phyloP scores from a whole-genome alignment of 768 basidiomycete species.

The Lactarius akahatsu region DNA sequence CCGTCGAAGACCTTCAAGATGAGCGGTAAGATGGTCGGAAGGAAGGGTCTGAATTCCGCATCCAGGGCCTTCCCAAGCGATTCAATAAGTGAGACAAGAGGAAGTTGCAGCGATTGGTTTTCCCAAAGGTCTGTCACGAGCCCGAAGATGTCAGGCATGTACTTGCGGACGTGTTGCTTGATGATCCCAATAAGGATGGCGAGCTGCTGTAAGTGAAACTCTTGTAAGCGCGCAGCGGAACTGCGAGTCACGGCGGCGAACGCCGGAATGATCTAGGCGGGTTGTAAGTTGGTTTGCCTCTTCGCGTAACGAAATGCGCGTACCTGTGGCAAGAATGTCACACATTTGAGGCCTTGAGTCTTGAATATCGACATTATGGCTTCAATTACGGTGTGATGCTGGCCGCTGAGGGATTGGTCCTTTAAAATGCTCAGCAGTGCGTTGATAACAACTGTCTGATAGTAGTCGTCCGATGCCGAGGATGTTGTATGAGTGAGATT shows the following conservation, averaged over 20 bases:
- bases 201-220: conserved; percentile 93
- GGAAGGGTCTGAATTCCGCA: conserved; percentile 95
- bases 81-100: conserved; percentile 90
- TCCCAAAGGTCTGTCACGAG: conserved; percentile 93
- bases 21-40: conserved; percentile 85
- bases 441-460: conserved; percentile 92
- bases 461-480: conserved; percentile 88
- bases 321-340: conserved; percentile 92
- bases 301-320: conserved; percentile 9
- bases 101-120: conserved; percentile 75
- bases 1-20: conserved; percentile 90
- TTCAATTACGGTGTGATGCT: conserved; percentile 93
- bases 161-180: conserved; percentile 95
- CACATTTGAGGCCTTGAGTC: conserved; percentile 95
- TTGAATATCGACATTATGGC: conserved; percentile 99
- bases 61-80: conserved; percentile 91
- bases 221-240: conserved; percentile 79
- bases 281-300: background rate
- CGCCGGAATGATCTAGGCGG: conserved; percentile 82
- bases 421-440: conserved; percentile 83
- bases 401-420: conserved; percentile 80
- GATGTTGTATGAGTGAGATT: conserved; percentile 61
- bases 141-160: conserved; percentile 79
- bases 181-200: conserved; percentile 95
- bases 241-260: conserved; percentile 86